A percentile compares a stretch with the other conserved stretches of the same genome.
Conservation (phyloP, 106 monocot species). For the Acorus gramineus region DNA sequence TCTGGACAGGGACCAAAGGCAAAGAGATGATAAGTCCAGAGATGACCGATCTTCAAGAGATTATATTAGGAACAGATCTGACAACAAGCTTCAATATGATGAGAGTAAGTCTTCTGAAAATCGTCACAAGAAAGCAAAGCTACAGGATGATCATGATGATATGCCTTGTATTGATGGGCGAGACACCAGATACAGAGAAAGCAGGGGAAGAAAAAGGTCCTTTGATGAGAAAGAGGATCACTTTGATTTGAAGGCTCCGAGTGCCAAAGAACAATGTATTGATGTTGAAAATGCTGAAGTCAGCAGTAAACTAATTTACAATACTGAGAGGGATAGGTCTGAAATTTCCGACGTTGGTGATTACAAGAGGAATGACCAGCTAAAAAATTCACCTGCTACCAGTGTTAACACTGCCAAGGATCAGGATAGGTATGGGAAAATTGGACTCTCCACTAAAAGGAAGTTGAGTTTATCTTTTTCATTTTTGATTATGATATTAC, state of each 20-base stretch:
- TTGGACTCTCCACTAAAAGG: background rate
- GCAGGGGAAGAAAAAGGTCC: slow-evolving; percentile 36
- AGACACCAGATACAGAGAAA: slow-evolving; percentile 27
- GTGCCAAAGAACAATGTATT: slow-evolving; percentile 20
- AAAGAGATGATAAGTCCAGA: background rate
- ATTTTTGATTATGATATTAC: background rate
- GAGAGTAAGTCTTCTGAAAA: slow-evolving; percentile 31
- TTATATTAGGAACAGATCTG: slow-evolving; percentile 33
- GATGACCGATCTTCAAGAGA: slow-evolving; percentile 20
- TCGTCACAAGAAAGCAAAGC: slow-evolving; percentile 41
- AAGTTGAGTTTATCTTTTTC: background rate
- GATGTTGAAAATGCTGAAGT: no score
- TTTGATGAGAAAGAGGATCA: slow-evolving; percentile 61
- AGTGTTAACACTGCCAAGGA: slow-evolving; percentile 36
- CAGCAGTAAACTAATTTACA: slow-evolving; percentile 10
- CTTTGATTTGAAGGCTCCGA: slow-evolving; percentile 30
- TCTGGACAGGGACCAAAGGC: slow-evolving; percentile 14
- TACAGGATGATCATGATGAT: slow-evolving; percentile 43
- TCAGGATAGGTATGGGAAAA: slow-evolving; percentile 30
- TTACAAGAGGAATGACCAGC: slow-evolving; percentile 10
- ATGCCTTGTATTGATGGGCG: slow-evolving; percentile 32
- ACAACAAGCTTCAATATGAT: slow-evolving; percentile 34
- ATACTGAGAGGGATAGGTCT: slow-evolving; percentile 15
- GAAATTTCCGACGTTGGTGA: slow-evolving; percentile 25
- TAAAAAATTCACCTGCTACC: slow-evolving; percentile 36